Evolutionary conservation across 2,329 filamentous ascomycete species (phyloP).

Genomic region (Alternaria brassicae): DNA sequence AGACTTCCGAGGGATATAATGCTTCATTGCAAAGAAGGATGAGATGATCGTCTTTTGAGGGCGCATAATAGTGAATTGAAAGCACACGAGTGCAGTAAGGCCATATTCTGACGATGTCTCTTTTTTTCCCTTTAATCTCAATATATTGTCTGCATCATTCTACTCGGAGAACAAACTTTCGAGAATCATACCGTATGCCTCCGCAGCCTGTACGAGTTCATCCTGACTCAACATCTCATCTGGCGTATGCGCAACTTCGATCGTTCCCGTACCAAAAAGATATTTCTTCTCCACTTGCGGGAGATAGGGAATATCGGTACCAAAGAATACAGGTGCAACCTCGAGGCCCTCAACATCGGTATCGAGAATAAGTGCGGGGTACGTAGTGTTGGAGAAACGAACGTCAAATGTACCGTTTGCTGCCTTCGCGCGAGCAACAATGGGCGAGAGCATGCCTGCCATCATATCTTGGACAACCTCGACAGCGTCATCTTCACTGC

Average conservation of each 20-base stretch:
- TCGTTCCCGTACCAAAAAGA: slow-evolving; percentile 30
- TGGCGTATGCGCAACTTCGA: slow-evolving; percentile 33
- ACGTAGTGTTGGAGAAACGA: slow-evolving; percentile 15
- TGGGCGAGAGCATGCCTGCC: slow-evolving; percentile 23
- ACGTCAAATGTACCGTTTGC: slow-evolving; percentile 25
- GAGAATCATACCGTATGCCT: slow-evolving; percentile 34
- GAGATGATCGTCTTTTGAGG: background rate
- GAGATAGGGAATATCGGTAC: slow-evolving; percentile 34
- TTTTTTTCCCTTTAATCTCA: background rate
- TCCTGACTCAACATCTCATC: slow-evolving; percentile 31
- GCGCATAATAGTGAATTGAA: background rate
- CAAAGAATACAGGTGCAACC: slow-evolving; percentile 34
- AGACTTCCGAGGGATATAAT: background rate
- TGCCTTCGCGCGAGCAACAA: slow-evolving; percentile 21
- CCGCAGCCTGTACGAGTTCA: slow-evolving; percentile 30
- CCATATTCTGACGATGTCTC: no score
- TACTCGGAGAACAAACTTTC: slow-evolving; percentile 24
- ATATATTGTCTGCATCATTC: background rate
- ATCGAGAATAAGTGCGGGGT: slow-evolving; percentile 28
- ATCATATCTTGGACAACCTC: slow-evolving; percentile 27
- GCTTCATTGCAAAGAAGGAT: background rate
- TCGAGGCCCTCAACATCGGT: slow-evolving; percentile 32
- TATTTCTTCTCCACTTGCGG: slow-evolving; percentile 33
- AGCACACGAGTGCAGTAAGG: no score
- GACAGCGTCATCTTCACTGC: slow-evolving; percentile 28